Conservation (phyloP, 1,284 basidiomycete genomes). For the Cutaneotrichosporon dermatis region DNA sequence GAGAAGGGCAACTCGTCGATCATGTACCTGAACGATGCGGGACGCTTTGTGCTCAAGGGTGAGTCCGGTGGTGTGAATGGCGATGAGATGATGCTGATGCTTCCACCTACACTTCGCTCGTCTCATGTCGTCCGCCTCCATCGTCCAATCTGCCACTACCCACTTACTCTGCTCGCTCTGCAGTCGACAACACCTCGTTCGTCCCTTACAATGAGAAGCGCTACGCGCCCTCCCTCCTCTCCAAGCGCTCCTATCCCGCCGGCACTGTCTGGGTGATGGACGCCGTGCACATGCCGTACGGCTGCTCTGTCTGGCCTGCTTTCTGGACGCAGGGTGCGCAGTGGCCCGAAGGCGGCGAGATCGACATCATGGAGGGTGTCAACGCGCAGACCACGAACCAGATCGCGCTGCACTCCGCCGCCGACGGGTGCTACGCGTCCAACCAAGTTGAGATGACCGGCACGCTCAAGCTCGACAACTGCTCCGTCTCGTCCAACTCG, state of each 20-base stretch:
- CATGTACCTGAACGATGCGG: conserved; percentile 58
- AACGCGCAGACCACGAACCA: conserved; percentile 39
- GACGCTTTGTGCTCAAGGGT: conserved; percentile 74
- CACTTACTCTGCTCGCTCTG: too few species aligned
- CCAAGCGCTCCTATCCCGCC: conserved; percentile 56
- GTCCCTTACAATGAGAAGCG: conserved; percentile 60
- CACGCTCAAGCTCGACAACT: conserved; percentile 25
- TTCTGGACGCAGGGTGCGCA: conserved; percentile 36
- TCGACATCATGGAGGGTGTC: conserved; percentile 42
- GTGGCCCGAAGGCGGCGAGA: conserved; percentile 43
- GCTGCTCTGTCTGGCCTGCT: conserved; percentile 38
- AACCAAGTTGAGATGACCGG: conserved; percentile 7
- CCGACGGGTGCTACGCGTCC: conserved; percentile 14
- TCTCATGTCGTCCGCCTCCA: too few species aligned
- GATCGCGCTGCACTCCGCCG: conserved; percentile 39
- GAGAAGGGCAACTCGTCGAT: conserved; percentile 43
- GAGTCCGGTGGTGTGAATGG: conserved; percentile 50
- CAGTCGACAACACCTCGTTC: conserved; percentile 32
- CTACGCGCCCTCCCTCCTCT: conserved; percentile 63
- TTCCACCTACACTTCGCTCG: too few species aligned
- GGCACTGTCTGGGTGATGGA: conserved; percentile 53
- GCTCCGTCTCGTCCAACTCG: conserved; percentile 36
- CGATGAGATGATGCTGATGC: too few species aligned
- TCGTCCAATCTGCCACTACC: too few species aligned
- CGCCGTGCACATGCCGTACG: conserved; percentile 61